phyloP scores from a whole-genome alignment of 2,329 filamentous ascomycete species.

The Trichoderma oligosporum region DNA sequence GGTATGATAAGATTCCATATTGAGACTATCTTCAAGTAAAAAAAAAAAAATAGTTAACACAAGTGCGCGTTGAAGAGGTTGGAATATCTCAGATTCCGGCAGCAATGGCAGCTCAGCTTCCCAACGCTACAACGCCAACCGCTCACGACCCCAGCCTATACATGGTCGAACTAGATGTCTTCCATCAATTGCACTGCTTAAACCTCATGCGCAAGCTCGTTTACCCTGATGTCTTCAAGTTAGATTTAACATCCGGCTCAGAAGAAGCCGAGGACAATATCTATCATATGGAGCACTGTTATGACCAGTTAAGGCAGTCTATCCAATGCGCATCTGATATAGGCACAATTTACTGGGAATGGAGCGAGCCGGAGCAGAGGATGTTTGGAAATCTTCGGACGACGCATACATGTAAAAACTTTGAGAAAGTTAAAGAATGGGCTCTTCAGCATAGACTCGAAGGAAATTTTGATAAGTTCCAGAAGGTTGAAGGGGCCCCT shows the following conservation, averaged over 20 bases:
- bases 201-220: slow-evolving; percentile 46
- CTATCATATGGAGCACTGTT: slow-evolving; percentile 44
- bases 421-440: slow-evolving; percentile 49
- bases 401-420: slow-evolving; percentile 51
- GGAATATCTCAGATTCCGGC: slow-evolving; percentile 57
- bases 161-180: slow-evolving; percentile 46
- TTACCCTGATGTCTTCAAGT: slow-evolving; percentile 45
- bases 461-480: slow-evolving; percentile 20
- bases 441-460: slow-evolving; percentile 33
- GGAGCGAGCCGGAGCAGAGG: slow-evolving; percentile 41
- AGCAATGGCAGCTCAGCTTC: slow-evolving; percentile 49
- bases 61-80: slow-evolving; percentile 32
- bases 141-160: slow-evolving; percentile 52
- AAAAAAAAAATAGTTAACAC: too few relatives aligned
- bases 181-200: slow-evolving; percentile 51
- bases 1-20: not conserved
- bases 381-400: slow-evolving; percentile 52
- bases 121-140: slow-evolving; percentile 50
- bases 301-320: slow-evolving; percentile 51
- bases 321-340: slow-evolving; percentile 53
- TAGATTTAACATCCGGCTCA: slow-evolving; percentile 41
- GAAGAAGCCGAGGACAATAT: slow-evolving; percentile 38
- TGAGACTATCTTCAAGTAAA: too few relatives aligned
- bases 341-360: slow-evolving; percentile 51
- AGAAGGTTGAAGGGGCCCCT: slow-evolving; percentile 21